These are phyloP conservation scores for Mycosphaerella arachidis DNA, from an alignment of 2,329 filamentous ascomycete genomes.

Conservation along the genomic window DNA sequence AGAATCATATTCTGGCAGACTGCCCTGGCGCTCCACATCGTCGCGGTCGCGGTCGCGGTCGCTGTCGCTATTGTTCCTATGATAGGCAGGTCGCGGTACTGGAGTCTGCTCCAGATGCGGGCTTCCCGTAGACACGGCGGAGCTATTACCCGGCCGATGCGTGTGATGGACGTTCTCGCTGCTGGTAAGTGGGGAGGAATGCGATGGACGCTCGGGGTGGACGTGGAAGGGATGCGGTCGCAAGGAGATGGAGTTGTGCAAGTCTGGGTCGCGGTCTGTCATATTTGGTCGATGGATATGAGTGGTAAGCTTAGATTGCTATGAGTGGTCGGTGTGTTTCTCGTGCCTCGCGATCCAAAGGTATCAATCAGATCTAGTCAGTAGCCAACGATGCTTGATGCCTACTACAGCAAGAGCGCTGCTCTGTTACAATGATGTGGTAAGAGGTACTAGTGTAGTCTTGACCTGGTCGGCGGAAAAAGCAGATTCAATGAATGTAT, in stretches of 20 bases:
- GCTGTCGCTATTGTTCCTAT: constrained; percentile 27
- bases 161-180: constrained; percentile 23
- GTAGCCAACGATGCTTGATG: neutral
- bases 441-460: neutral
- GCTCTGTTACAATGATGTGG: neutral
- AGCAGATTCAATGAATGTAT: neutral
- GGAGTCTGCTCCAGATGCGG: constrained; percentile 29
- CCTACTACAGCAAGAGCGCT: neutral
- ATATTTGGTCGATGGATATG: constrained; percentile 12
- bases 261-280: constrained; percentile 38
- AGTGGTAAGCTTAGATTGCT: neutral
- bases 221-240: constrained; percentile 43
- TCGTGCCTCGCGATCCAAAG: neutral
- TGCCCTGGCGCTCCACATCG: constrained; percentile 44
- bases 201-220: constrained; percentile 27
- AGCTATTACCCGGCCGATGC: constrained; percentile 22
- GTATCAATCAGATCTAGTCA: neutral
- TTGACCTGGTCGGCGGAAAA: neutral
- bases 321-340: neutral
- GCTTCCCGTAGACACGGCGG: constrained; percentile 37
- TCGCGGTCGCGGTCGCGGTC: constrained; percentile 20
- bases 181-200: constrained; percentile 20
- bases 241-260: constrained; percentile 47
- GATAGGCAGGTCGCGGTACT: constrained; percentile 31
- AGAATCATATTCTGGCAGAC: constrained; percentile 53